Evolutionary conservation across 495 filamentous ascomycete genomes (phyloP), one percentile per base, ranked within the genome.

Genomic region (Mycothermus thermophilus): DNA sequence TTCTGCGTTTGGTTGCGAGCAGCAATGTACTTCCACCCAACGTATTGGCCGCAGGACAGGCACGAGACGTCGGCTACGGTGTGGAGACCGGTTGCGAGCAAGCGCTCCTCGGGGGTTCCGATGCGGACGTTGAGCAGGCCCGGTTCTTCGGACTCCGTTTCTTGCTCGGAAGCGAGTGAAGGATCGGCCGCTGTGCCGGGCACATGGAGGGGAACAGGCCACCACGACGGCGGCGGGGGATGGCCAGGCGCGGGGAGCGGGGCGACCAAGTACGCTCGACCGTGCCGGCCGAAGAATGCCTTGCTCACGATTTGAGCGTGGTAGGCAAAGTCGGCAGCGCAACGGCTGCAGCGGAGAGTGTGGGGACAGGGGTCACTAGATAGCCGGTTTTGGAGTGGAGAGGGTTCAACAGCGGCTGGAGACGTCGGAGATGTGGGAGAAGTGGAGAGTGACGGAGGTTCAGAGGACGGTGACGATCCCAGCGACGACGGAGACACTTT

Each of bases 21-120:
- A 27, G 74, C 74, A 34, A 94, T 69, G 52, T 96, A 96, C 56
- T 94, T 94, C 88, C 88, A 96, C 8, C 88, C 88, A 12, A 96
- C 52, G 27, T 80, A 72, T 27, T 55, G 72, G 4, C 66, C 67
- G 51, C 88, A 61, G n/a, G 53, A 67, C 8, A 34, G 38, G 38
- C 69, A 74, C 32, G 34, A 52, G 19, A 73, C 64, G 47, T 75
- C 71, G n/a, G 67, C 63, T 1, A 75, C 71, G 2, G 74, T 74
- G 52, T 87, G 81, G 2, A 60, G 53, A 27, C 86, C 86, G 5
- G 86, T 94, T 17, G 83, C 79, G 0, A 94, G 66, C 44, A 80
- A 72, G 0, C 86, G 68, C 31, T 68, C 72, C 21, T 84, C 80
- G 20, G 75, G 34, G 17, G 50, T 51, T 12, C 66, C 68, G 20